Percentiles rank a stretch among this genome's conserved stretches.
Conservation (phyloP, 495 filamentous ascomycete species). For the Podospora pseudopauciseta region DNA sequence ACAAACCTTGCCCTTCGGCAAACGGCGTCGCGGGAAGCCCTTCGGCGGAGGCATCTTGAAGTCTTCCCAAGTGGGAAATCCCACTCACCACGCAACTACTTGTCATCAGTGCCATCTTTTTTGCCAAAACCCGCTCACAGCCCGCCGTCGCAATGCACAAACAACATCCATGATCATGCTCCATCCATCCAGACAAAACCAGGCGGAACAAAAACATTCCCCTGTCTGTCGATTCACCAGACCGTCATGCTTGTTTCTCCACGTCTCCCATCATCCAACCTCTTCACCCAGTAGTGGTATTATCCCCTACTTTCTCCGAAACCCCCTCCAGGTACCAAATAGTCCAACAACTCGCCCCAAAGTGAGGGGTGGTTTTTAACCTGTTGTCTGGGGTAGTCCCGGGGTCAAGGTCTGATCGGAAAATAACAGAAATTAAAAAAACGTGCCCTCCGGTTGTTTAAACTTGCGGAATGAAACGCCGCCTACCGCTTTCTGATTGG, state of each 20-base stretch:
- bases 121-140: background rate
- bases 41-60: constrained; percentile 1
- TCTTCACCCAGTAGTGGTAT: background rate
- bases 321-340: background rate
- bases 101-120: background rate
- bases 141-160: background rate
- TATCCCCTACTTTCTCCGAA: background rate
- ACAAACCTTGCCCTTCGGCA: background rate
- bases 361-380: background rate
- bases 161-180: too few relatives aligned
- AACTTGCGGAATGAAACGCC: constrained; percentile 32
- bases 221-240: background rate
- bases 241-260: background rate
- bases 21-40: background rate
- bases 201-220: background rate
- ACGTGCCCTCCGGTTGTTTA: constrained; percentile 25
- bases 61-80: background rate
- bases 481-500: constrained; percentile 18
- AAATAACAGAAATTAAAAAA: constrained; percentile 31
- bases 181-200: background rate
- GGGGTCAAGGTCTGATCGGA: constrained; percentile 24
- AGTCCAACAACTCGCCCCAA: background rate
- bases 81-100: background rate
- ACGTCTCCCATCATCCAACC: background rate
- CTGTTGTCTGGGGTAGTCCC: background rate